Evolutionary conservation across 1,284 basidiomycete species (phyloP), one percentile per base, ranked within the genome.

Genomic region (Ceratobasidium sp.): DNA sequence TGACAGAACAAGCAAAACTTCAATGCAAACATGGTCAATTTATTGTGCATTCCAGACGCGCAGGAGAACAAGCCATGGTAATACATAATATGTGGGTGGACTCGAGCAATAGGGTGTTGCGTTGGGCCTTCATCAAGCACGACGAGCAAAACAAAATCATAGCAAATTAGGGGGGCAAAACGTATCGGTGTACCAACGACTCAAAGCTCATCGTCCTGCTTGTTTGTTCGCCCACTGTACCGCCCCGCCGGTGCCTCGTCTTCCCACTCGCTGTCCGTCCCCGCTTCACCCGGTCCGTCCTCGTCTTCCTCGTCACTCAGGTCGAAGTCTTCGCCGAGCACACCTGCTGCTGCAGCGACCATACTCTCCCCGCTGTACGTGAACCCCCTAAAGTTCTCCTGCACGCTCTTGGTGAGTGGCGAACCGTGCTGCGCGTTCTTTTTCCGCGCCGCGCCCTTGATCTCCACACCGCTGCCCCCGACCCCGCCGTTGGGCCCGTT

Each of bases 371-470:
- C 93, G 41, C 90, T 91, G 81, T 94, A 96, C 3, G 94, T 96
- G 85, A 95, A 96, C 53, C 93, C 93, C 73, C 91, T 87, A 83
- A 98, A 98, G 83, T 97, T 95, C 85, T 96, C 95, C 84, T 98
- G 95, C 63, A 98, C 92, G 79, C 92, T 93, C 80, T 85, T 93
- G 76, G 94, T 95, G 79, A 97, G 84, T 29, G 93, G 92, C 43
- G 86, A 89, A 22, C 88, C 88, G 61, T 82, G 82, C 71, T 82
- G 75, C 65, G 84, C 88, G 78, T 82, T 49, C 80, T 83, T 84
- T 75, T 81, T 81, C 76, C 80, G 80, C 77, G 83, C 90, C 9
- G 59, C 74, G 9, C 54, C 76, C 77, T 78, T 77, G 51, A 68
- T 76, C 37, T 74, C 72, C 37, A 75, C 27, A 2, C 74, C 76